These are phyloP conservation scores for Ogataea henricii DNA, from an alignment of 805 yeast species.

Conservation along the genomic window DNA sequence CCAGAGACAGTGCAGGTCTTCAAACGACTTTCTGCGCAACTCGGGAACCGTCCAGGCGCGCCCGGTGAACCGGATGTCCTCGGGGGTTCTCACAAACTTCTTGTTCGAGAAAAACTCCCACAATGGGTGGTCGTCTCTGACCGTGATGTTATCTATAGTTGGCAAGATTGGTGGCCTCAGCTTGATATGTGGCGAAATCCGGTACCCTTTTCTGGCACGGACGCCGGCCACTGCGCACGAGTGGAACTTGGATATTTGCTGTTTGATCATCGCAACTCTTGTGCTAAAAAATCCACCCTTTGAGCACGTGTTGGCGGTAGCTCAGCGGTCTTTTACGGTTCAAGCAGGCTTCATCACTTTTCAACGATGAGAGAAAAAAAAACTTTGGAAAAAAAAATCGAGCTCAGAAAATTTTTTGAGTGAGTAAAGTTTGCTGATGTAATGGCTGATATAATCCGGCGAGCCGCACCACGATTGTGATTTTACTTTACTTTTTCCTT, in stretches of 20 bases:
- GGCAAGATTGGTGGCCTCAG: conserved; percentile 87
- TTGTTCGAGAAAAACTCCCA: conserved; percentile 86
- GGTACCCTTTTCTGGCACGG: conserved; percentile 35
- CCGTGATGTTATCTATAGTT: conserved; percentile 66
- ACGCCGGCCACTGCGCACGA: conserved; percentile 34
- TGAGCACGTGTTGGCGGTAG: neutral
- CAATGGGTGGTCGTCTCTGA: conserved; percentile 85
- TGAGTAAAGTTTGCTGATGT: neutral
- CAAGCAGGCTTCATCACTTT: neutral
- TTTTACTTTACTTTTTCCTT: too few species aligned
- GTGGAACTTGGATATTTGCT: conserved; percentile 36
- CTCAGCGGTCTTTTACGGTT: neutral
- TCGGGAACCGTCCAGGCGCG: conserved; percentile 89
- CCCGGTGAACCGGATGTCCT: conserved; percentile 55
- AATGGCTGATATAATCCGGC: neutral
- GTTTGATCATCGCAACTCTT: conserved; percentile 11
- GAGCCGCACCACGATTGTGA: neutral
- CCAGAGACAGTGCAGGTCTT: conserved; percentile 92
- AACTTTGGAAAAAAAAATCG: neutral
- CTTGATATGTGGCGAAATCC: conserved; percentile 48
- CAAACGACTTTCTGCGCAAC: conserved; percentile 85
- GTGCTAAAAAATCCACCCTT: neutral
- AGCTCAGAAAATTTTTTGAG: neutral
- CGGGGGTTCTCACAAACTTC: conserved; percentile 58
- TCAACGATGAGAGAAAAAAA: neutral